phyloP scores from a whole-genome alignment of 2,329 filamentous ascomycete genomes.

The Pseudocercospora cruenta region DNA sequence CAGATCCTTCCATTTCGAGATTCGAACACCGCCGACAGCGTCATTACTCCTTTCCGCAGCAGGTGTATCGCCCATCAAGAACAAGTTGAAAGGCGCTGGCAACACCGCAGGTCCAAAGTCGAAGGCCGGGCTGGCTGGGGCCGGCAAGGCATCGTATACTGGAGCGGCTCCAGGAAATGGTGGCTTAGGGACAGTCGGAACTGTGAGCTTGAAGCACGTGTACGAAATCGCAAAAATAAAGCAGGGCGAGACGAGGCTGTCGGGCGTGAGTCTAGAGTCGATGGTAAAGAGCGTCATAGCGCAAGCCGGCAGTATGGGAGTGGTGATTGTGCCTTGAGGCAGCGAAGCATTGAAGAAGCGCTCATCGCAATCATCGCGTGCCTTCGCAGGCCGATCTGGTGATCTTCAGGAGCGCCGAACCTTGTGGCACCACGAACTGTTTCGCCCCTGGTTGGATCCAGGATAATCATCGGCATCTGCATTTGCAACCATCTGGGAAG shows the following conservation, averaged over 20 bases:
- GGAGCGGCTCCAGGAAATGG: conserved; percentile 55
- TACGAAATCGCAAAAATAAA: conserved; percentile 99
- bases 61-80: conserved; percentile 73
- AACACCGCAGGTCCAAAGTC: conserved; percentile 52
- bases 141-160: conserved; percentile 41
- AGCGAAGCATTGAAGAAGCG: not conserved
- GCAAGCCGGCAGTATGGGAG: conserved; percentile 55
- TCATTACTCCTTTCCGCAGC: conserved; percentile 86
- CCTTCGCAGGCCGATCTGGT: not conserved
- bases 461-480: not conserved
- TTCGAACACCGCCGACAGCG: conserved; percentile 89
- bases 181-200: conserved; percentile 75
- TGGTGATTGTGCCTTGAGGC: conserved; percentile 53
- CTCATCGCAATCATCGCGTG: not conserved
- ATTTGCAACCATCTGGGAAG: not conserved
- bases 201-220: conserved; percentile 86
- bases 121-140: conserved; percentile 41
- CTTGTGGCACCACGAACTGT: not conserved
- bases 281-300: conserved; percentile 72
- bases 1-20: conserved; percentile 87
- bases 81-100: conserved; percentile 72
- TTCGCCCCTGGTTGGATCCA: not conserved
- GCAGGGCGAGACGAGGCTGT: conserved; percentile 54
- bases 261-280: conserved; percentile 80
- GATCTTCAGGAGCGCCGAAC: not conserved